These are phyloP conservation scores for Amniculicola lignicola DNA, from an alignment of 495 filamentous ascomycete species.

Conservation along the genomic window DNA sequence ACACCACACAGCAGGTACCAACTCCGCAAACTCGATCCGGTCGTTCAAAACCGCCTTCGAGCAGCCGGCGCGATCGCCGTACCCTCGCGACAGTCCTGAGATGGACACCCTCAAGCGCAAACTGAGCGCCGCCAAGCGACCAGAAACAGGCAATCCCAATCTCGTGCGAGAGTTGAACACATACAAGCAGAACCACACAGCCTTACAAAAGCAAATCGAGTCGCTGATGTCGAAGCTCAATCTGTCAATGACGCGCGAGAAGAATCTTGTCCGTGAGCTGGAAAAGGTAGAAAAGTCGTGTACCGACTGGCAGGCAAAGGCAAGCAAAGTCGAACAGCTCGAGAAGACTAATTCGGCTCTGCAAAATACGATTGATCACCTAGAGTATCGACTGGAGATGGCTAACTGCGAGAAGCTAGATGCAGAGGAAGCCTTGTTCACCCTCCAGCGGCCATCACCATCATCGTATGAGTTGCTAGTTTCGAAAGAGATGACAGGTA, in stretches of 20 bases:
- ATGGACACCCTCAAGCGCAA: conserved; percentile 31
- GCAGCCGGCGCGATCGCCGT: conserved; percentile 8
- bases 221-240: conserved; percentile 33
- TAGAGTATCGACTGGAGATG: conserved; percentile 26
- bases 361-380: conserved; percentile 31
- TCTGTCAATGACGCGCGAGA: conserved; percentile 24
- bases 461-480: conserved; percentile 11
- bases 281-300: conserved; percentile 17
- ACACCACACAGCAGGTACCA: conserved; percentile 11
- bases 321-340: conserved; percentile 24
- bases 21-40: conserved; percentile 26
- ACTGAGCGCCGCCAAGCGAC: conserved; percentile 22
- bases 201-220: conserved; percentile 30
- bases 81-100: conserved; percentile 11
- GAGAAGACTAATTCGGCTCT: conserved; percentile 17
- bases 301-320: conserved; percentile 23
- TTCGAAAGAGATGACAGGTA: not conserved
- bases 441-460: conserved; percentile 13
- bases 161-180: conserved; percentile 22
- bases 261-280: conserved; percentile 3
- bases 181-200: conserved; percentile 28
- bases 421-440: conserved; percentile 23
- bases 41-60: conserved; percentile 32
- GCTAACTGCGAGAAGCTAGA: conserved; percentile 31
- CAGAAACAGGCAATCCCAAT: conserved; percentile 20